Evolutionary conservation across 2,329 filamentous ascomycete species (phyloP).

Genomic region (Cucurbitaria berberidis): DNA sequence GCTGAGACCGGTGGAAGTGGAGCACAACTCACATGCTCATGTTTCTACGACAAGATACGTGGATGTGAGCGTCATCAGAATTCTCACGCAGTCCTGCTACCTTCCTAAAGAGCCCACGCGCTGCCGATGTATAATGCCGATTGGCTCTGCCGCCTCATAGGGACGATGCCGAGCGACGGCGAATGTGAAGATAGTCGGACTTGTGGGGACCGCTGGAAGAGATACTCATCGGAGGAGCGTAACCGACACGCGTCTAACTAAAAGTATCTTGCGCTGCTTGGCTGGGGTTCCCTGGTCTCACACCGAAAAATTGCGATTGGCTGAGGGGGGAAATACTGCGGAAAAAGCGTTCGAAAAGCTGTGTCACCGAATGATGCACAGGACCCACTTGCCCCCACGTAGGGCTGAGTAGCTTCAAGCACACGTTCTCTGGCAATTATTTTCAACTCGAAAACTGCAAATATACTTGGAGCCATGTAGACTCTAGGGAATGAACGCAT

Average conservation of each 20-base stretch:
- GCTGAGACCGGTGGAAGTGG: neutral
- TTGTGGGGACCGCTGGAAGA: conserved; percentile 3
- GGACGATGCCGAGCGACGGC: conserved; percentile 3
- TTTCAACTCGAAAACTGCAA: neutral
- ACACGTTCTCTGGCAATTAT: neutral
- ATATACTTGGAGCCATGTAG: neutral
- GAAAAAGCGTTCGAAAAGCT: neutral
- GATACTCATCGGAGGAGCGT: conserved; percentile 11
- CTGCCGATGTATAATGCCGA: conserved; percentile 6
- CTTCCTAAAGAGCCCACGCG: conserved; percentile 3
- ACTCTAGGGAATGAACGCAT: neutral
- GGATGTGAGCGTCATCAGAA: neutral
- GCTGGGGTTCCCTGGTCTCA: no score
- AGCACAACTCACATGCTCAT: conserved; percentile 2
- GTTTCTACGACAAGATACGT: neutral
- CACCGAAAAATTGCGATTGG: neutral
- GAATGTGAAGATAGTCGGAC: conserved; percentile 11
- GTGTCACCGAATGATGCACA: neutral
- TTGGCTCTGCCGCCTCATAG: conserved; percentile 1
- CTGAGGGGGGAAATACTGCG: neutral
- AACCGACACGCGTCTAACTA: neutral
- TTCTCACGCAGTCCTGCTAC: conserved; percentile 3
- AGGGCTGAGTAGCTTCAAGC: neutral
- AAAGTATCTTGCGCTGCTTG: no score
- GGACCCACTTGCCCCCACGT: neutral